Evolutionary conservation across 805 yeast species (phyloP).

Genomic region (Wickerhamia fluorescens): DNA sequence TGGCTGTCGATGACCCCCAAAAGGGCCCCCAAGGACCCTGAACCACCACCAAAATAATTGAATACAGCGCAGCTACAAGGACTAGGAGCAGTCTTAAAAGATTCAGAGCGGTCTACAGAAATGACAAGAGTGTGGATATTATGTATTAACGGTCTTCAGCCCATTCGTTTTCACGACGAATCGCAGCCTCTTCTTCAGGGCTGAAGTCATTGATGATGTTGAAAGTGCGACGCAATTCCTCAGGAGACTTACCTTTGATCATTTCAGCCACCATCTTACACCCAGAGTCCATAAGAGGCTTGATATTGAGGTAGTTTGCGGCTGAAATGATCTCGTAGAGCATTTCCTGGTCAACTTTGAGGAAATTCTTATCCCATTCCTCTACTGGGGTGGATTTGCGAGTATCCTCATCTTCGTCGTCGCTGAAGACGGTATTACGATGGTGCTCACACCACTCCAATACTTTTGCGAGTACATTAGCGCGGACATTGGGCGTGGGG

Average conservation of each 20-base stretch:
- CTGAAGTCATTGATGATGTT: slow-evolving; percentile 78
- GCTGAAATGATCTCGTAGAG: slow-evolving; percentile 73
- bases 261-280: slow-evolving; percentile 79
- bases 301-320: slow-evolving; percentile 72
- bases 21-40: no score
- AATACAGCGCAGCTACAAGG: no score
- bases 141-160: slow-evolving; percentile 83
- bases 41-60: no score
- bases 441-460: slow-evolving; percentile 96
- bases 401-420: slow-evolving; percentile 73
- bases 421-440: slow-evolving; percentile 69
- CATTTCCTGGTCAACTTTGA: slow-evolving; percentile 91
- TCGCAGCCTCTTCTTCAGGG: slow-evolving; percentile 84
- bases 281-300: slow-evolving; percentile 70
- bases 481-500: slow-evolving; percentile 86
- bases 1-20: no score
- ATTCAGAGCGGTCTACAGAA: no score
- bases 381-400: slow-evolving; percentile 87
- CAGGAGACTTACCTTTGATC: slow-evolving; percentile 76
- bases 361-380: slow-evolving; percentile 92
- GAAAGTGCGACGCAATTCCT: slow-evolving; percentile 72
- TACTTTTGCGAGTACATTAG: slow-evolving; percentile 83
- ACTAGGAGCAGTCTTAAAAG: no score
- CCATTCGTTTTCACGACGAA: slow-evolving; percentile 85
- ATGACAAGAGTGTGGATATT: no score